These are phyloP conservation scores for Astragalus glycyphyllos DNA, from an alignment of 306 rosid species.

Conservation along the genomic window DNA sequence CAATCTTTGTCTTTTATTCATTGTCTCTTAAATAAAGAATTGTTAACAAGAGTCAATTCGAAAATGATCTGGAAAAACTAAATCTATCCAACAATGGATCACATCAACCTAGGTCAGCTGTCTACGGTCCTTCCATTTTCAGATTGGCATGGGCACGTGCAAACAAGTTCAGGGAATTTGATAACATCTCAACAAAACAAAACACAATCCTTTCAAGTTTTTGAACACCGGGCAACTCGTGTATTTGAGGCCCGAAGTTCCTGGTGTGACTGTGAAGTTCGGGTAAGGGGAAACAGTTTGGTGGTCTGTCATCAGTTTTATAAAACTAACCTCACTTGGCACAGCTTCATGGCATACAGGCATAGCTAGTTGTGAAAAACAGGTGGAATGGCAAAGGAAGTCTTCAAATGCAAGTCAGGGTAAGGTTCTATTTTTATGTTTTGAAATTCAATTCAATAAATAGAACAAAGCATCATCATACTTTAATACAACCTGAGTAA, in stretches of 20 bases:
- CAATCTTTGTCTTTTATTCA: too few species aligned
- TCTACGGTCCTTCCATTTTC: background rate
- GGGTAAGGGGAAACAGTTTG: background rate
- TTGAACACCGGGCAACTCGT: background rate
- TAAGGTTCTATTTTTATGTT: background rate
- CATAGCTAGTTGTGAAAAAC: slow-evolving; percentile 7
- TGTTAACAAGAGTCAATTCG: too few species aligned
- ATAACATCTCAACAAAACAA: background rate
- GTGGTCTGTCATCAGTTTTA: too few species aligned
- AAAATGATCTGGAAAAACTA: too few species aligned
- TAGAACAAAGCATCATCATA: background rate
- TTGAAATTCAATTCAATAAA: background rate
- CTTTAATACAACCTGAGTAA: background rate
- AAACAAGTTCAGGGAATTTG: background rate
- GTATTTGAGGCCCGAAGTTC: background rate
- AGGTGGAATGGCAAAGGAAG: background rate
- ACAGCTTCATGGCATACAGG: background rate
- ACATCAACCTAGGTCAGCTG: slow-evolving; percentile 3
- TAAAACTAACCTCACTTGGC: background rate
- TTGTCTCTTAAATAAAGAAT: too few species aligned
- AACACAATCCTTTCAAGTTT: background rate
- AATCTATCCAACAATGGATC: too few species aligned
- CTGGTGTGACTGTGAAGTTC: background rate
- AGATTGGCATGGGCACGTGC: background rate
- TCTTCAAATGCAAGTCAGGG: background rate